phyloP scores from a whole-genome alignment of 208 protist species.

The Leptomonas pyrrhocoris region DNA sequence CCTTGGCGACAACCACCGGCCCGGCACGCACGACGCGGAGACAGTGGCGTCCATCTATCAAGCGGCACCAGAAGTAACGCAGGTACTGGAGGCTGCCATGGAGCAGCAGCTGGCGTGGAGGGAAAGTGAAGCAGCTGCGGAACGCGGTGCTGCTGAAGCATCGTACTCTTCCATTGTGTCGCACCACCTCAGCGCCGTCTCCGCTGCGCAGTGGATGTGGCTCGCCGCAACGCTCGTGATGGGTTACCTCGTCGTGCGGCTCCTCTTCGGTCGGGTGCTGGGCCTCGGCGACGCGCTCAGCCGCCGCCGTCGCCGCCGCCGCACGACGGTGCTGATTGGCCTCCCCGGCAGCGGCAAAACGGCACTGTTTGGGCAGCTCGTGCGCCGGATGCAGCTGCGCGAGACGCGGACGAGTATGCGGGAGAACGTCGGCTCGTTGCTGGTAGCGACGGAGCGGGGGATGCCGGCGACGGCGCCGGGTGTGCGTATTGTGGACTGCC shows the following conservation, averaged over 20 bases:
- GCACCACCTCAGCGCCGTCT: neutral
- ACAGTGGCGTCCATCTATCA: conserved; percentile 10
- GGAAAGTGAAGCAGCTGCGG: neutral
- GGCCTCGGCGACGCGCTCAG: neutral
- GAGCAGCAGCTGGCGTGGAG: neutral
- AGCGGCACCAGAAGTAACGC: conserved; percentile 29
- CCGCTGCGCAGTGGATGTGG: conserved; percentile 23
- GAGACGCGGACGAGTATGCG: conserved; percentile 73
- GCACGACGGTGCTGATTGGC: conserved; percentile 60
- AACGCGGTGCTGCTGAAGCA: neutral
- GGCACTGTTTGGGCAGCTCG: conserved; percentile 70
- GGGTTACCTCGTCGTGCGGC: conserved; percentile 18
- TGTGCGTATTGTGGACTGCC: conserved; percentile 67
- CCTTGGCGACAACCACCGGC: neutral
- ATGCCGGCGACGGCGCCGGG: neutral
- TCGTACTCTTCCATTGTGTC: neutral
- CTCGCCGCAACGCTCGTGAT: conserved; percentile 16
- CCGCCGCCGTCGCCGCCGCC: conserved; percentile 27
- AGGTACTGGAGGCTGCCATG: conserved; percentile 9
- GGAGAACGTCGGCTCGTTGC: conserved; percentile 44
- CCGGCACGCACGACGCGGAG: neutral
- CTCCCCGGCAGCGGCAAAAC: conserved; percentile 81
- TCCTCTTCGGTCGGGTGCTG: conserved; percentile 23
- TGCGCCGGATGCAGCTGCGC: conserved; percentile 16
- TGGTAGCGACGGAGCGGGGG: conserved; percentile 2